Percentiles rank a stretch among this genome's conserved stretches.
These are phyloP conservation scores for Pestalotiopsis sp. DNA, from an alignment of 2,329 filamentous ascomycete species.

Conservation along the genomic window DNA sequence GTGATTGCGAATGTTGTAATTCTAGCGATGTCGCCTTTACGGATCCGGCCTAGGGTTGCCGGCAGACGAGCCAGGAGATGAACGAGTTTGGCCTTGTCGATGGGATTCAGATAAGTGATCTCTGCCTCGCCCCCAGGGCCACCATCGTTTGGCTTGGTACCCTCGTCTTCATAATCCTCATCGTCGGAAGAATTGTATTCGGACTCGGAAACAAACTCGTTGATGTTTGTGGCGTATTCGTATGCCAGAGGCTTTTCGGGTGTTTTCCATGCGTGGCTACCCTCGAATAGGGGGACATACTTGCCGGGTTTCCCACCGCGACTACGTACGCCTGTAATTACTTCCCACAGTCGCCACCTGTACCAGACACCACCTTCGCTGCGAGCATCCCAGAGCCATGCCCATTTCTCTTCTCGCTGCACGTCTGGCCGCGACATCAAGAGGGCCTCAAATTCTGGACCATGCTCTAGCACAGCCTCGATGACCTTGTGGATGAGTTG, in stretches of 20 bases:
- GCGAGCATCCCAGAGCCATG: slow-evolving; percentile 88
- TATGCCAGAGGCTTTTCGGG: slow-evolving; percentile 75
- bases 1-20: slow-evolving; percentile 87
- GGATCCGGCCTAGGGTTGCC: slow-evolving; percentile 70
- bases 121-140: slow-evolving; percentile 40
- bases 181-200: slow-evolving; percentile 89
- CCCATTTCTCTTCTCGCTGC: slow-evolving; percentile 85
- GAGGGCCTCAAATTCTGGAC: slow-evolving; percentile 86
- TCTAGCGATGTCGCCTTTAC: slow-evolving; percentile 83
- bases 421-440: slow-evolving; percentile 87
- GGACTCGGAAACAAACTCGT: slow-evolving; percentile 79
- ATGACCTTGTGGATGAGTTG: slow-evolving; percentile 86
- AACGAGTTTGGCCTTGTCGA: slow-evolving; percentile 81
- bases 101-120: slow-evolving; percentile 73
- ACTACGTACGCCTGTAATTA: slow-evolving; percentile 67
- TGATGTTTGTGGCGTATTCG: slow-evolving; percentile 75
- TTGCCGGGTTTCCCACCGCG: slow-evolving; percentile 46
- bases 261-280: slow-evolving; percentile 74
- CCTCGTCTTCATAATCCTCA: slow-evolving; percentile 68
- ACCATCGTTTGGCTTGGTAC: slow-evolving; percentile 40
- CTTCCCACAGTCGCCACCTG: slow-evolving; percentile 86
- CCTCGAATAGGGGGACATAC: slow-evolving; percentile 72
- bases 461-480: slow-evolving; percentile 77
- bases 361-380: slow-evolving; percentile 86
- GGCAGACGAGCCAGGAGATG: slow-evolving; percentile 85